Percentiles rank a stretch among this genome's conserved stretches.
These are phyloP conservation scores for Coprinellus micaceus DNA, from an alignment of 768 basidiomycete species.

Conservation along the genomic window DNA sequence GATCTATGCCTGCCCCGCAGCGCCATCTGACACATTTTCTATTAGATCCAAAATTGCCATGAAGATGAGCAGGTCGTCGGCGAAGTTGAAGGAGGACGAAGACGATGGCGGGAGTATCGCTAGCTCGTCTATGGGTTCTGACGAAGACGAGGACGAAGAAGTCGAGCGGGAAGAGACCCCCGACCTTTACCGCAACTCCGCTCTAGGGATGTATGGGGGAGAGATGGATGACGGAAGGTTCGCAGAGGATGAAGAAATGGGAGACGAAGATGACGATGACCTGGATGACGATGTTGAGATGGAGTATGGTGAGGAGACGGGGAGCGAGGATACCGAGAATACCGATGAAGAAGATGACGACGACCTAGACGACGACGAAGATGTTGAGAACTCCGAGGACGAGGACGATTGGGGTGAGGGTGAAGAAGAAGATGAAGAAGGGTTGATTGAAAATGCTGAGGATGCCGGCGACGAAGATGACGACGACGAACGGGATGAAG, in stretches of 20 bases:
- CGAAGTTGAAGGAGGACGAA: conserved; percentile 55
- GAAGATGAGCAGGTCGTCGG: conserved; percentile 86
- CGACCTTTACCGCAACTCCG: conserved; percentile 93
- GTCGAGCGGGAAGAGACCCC: conserved; percentile 76
- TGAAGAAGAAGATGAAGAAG: conserved; percentile 40
- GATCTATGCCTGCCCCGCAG: not conserved
- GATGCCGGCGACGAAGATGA: conserved; percentile 27
- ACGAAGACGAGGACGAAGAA: conserved; percentile 60
- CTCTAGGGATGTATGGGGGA: conserved; percentile 92
- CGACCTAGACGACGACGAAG: conserved; percentile 42
- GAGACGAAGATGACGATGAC: conserved; percentile 75
- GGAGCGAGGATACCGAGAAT: conserved; percentile 76
- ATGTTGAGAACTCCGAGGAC: conserved; percentile 59
- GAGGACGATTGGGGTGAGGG: conserved; percentile 59
- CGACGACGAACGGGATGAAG: conserved; percentile 41
- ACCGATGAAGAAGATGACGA: conserved; percentile 67
- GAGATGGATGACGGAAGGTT: conserved; percentile 84
- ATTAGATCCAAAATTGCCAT: conserved; percentile 92
- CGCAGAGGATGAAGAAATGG: conserved; percentile 70
- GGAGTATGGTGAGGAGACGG: conserved; percentile 82
- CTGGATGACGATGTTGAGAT: conserved; percentile 80
- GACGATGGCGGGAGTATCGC: conserved; percentile 38
- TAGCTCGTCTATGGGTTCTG: conserved; percentile 43
- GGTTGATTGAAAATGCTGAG: conserved; percentile 53
- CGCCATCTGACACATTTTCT: conserved; percentile 13